Base-by-base conservation (phyloP, 177 flowering plant species). In the Vitis hybrid region DNA sequence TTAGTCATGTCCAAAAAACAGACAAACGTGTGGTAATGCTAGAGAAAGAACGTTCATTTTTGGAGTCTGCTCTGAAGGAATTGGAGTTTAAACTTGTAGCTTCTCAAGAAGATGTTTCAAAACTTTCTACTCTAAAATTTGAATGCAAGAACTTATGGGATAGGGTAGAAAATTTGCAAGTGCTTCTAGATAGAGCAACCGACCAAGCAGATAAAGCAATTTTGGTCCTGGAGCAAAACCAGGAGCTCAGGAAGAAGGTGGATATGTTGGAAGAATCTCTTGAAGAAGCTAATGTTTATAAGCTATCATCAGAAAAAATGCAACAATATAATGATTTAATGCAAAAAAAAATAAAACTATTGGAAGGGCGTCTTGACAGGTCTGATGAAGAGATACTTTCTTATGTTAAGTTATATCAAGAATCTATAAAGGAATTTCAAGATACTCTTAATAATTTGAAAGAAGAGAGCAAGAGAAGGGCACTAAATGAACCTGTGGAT, bases 171-270 rank as follows among this genome's bases (percentile, higher is more conserved):
- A 78, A 74, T 78, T 75, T 95, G 82, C 92, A 93, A 75, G 61
- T 53, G 21, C 76, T 91, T 73, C 82, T 95, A 60, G 90, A 88
- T 76, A 89, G 81, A 78, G 88, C 98, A 49, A 81, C 94, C 56
- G 77, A 82, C 64, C 92, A 95, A 73, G 99, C 97, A 62, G 91
- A 89, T 80, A 94, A 91, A 78, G 96, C 98, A 60, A 77, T 84
- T 71, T 26, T 74, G 56, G 92, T 81, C 51, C 69, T 93, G 52
- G 93, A 90, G 67, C 88, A 91, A 79, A 93, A 90, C 76, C 90
- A 86, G 69, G 99, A 91, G 63, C 89, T 95, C 9, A 80, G 81
- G 33, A 86, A 82, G 84, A 91, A 92, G 83, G 91, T 95, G 68
- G 94, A 91, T 75, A 80, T 74, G 64, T 79, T 95, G 76, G 98